Percentiles rank a stretch among this genome's conserved stretches.
Conservation (phyloP, 345 rosid species). For the Salix udensis region DNA sequence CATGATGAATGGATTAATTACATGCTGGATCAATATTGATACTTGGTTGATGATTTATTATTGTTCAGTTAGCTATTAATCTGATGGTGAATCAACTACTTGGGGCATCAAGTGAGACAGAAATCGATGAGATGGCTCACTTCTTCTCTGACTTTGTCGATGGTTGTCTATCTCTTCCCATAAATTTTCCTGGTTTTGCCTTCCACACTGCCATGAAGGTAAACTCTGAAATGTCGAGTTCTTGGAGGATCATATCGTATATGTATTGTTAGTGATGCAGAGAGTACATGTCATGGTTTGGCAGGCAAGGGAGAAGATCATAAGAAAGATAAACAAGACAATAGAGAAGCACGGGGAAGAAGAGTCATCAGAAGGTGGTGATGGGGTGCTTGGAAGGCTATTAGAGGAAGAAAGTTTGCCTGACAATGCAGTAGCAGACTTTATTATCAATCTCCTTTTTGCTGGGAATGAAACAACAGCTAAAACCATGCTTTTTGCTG, state of each 20-base stretch:
- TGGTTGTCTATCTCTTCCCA: slow-evolving; percentile 83
- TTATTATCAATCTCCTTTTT: slow-evolving; percentile 75
- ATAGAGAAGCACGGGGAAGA: slow-evolving; percentile 32
- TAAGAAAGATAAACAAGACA: slow-evolving; percentile 53
- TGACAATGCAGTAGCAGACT: slow-evolving; percentile 63
- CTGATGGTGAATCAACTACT: slow-evolving; percentile 80
- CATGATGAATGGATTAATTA: too few species aligned
- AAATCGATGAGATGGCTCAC: slow-evolving; percentile 67
- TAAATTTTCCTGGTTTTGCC: slow-evolving; percentile 69
- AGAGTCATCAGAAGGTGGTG: slow-evolving; percentile 28
- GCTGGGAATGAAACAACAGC: slow-evolving; percentile 91
- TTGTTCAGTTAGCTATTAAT: slow-evolving; percentile 65
- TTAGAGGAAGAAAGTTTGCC: slow-evolving; percentile 65
- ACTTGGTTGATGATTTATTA: neutral
- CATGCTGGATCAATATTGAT: too few species aligned
- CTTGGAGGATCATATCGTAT: neutral
- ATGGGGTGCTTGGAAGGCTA: slow-evolving; percentile 64
- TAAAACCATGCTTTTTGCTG: slow-evolving; percentile 77
- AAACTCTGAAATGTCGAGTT: neutral
- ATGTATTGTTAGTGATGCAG: neutral
- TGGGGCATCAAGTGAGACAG: slow-evolving; percentile 55
- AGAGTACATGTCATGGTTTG: neutral
- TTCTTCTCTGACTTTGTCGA: slow-evolving; percentile 80
- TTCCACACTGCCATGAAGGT: slow-evolving; percentile 80
- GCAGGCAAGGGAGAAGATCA: slow-evolving; percentile 69